Evolutionary conservation across 805 yeast genomes (phyloP), one percentile per base, ranked within the genome.

Genomic region (Starmerella scarabaei): DNA sequence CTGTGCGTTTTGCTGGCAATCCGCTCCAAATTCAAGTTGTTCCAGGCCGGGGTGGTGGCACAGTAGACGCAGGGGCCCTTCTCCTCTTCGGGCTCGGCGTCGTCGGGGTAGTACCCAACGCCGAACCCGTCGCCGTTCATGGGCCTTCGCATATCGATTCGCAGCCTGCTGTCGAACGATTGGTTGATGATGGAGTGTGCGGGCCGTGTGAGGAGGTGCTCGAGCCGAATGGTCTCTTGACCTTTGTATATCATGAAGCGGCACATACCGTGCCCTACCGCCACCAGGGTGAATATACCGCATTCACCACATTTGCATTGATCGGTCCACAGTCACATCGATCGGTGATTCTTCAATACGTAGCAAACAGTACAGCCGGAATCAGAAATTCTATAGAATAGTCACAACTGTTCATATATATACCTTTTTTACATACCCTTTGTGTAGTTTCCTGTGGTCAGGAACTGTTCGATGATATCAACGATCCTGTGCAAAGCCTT

Each of bases 51-150:
- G 0, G 98, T 91, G 35, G 86, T 91, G 11, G 97, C 97, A 51
- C 84, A 77, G 64, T 82, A 91, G 2, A 85, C 71, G 60, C 97
- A 91, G 20, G 98, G 97, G 2, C 84, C 81, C 32, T 74, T 72
- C 30, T 69, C 72, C 16, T 71, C 57, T 21, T 60, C 66, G 9
- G 58, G 60, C 35, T 73, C 77, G 8, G 62, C 62, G 33, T 73
- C 80, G n/a, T 64, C 52, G 11, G 67, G 63, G 56, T 91, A 91
- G 62, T 91, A 91, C 1, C 97, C 97, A 18, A 91, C 88, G 2
- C 98, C 98, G 59, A 91, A 91, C 0, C 98, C 98, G 60, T 91
- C 98, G 31, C 98, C 98, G 58, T 91, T 91, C 51, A 91, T 83
- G 2, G 98, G 97, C 38, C 94, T 73, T 49, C 93, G 65, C 52